Base-by-base conservation (phyloP, 2,329 filamentous ascomycete species). In the Colletotrichum sp. region DNA sequence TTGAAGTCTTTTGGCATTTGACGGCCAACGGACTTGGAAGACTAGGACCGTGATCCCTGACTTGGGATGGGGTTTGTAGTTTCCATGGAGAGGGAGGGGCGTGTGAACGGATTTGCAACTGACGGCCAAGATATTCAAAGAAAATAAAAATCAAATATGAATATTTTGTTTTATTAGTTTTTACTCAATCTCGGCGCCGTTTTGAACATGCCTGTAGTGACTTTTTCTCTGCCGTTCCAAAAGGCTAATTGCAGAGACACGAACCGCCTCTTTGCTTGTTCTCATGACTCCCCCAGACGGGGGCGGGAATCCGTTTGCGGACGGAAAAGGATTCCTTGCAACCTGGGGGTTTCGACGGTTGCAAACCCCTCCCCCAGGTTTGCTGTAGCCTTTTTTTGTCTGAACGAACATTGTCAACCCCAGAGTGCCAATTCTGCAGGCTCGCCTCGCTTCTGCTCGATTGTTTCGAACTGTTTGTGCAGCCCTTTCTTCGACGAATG, bases 241-340 rank as follows among this genome's bases (percentile, higher is more conserved):
- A 32, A 68, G 70, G 73, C 73, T 75, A 75, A 30, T 68, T 65
- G 73, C 69, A 75, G 73, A 64, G 36, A 52, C 55, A 52, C 6
- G 14, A 52, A 18, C 55, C 32, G 43, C 52, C 57, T 48, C 55
- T 70, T 64, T 36, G 73, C 63, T 73, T 73, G 73, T 73, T 59
- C 73, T 48, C 73, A 68, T 73, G 69, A 68, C 70, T 68, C 6
- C n/a, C 32, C 32, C 16, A 6, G 26, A 39, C 39, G 63, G 69
- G 63, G 39, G 39, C 39, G 18, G 39, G 39, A 72, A 68, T 73
- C 73, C 73, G 73, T 75, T 75, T 73, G 73, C 73, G 43, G 63
- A 68, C 69, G 18, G 73, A 64, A 48, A 72, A 64, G 26, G 57
- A 65, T 65, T 71, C 39, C 32, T 52, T 34, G 32, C 26, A 59